Percentiles rank a stretch among this genome's conserved stretches.
These are phyloP conservation scores for Davidsoniella australis DNA, from an alignment of 2,329 filamentous ascomycete species.

Conservation along the genomic window DNA sequence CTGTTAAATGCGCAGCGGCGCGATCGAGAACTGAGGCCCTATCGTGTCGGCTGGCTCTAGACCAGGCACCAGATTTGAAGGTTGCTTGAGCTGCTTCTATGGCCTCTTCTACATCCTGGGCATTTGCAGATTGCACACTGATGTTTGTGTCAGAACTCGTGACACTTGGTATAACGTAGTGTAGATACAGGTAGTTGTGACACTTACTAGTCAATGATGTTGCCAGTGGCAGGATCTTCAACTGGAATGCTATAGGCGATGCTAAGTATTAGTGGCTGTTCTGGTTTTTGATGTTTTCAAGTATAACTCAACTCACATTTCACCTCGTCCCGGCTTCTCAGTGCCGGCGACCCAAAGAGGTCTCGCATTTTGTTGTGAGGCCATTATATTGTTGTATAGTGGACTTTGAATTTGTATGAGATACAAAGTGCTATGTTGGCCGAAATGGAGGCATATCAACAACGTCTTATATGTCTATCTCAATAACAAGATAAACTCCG, in stretches of 20 bases:
- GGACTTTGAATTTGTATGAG: no score
- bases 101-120: slow-evolving; percentile 29
- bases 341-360: slow-evolving; percentile 17
- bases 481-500: no score
- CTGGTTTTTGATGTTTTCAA: neutral
- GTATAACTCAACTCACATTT: slow-evolving; percentile 25
- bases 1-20: slow-evolving; percentile 26
- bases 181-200: neutral
- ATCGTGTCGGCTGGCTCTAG: slow-evolving; percentile 22
- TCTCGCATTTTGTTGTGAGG: neutral
- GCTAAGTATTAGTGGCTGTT: neutral
- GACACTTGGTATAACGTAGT: neutral
- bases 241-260: slow-evolving; percentile 27
- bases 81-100: slow-evolving; percentile 31
- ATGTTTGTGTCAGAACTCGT: neutral
- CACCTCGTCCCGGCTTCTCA: slow-evolving; percentile 22
- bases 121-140: slow-evolving; percentile 20
- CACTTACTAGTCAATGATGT: slow-evolving; percentile 32
- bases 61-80: slow-evolving; percentile 25
- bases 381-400: neutral
- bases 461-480: no score
- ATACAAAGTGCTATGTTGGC: no score
- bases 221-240: slow-evolving; percentile 35
- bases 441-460: no score
- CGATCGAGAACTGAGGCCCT: slow-evolving; percentile 27